These are phyloP conservation scores for Inosperma sp. DNA, from an alignment of 768 basidiomycete genomes.

Conservation along the genomic window DNA sequence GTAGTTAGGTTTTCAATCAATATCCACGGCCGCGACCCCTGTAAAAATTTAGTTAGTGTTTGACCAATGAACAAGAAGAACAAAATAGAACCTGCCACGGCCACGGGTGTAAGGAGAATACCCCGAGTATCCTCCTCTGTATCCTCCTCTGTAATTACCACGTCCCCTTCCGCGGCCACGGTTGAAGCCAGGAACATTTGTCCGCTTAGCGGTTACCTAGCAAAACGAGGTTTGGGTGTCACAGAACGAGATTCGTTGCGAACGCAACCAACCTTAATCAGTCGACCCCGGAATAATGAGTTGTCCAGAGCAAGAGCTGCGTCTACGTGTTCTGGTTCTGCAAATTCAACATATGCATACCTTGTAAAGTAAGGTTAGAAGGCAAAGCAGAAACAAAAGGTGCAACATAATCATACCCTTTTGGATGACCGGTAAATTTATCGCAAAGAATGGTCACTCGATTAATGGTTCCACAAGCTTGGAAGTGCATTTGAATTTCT, in stretches of 20 bases:
- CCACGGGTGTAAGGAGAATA: slow-evolving; percentile 61
- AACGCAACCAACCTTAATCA: slow-evolving; percentile 67
- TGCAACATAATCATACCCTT: slow-evolving; percentile 58
- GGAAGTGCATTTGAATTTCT: slow-evolving; percentile 96
- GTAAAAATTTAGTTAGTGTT: slow-evolving; percentile 4
- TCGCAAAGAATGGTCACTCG: slow-evolving; percentile 98
- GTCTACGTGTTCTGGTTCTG: slow-evolving; percentile 87
- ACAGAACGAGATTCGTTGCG: not conserved
- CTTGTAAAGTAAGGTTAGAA: slow-evolving; percentile 36
- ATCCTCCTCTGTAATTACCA: slow-evolving; percentile 51
- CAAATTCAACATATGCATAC: slow-evolving; percentile 98
- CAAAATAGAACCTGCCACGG: slow-evolving; percentile 63
- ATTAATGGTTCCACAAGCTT: slow-evolving; percentile 97
- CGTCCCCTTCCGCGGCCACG: slow-evolving; percentile 81
- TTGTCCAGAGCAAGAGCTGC: slow-evolving; percentile 93
- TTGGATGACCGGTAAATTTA: slow-evolving; percentile 99
- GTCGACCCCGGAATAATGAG: slow-evolving; percentile 87
- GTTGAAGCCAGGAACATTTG: slow-evolving; percentile 91
- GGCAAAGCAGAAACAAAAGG: slow-evolving; percentile 5
- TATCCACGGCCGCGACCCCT: slow-evolving; percentile 67
- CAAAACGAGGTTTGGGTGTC: slow-evolving; percentile 1
- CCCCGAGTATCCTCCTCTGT: slow-evolving; percentile 42
- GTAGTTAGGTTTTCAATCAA: slow-evolving; percentile 25
- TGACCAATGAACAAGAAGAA: not conserved
- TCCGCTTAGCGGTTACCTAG: slow-evolving; percentile 92